Conservation (phyloP, 192 early-diverging fungal genomes). For the Lobosporangium transversale region DNA sequence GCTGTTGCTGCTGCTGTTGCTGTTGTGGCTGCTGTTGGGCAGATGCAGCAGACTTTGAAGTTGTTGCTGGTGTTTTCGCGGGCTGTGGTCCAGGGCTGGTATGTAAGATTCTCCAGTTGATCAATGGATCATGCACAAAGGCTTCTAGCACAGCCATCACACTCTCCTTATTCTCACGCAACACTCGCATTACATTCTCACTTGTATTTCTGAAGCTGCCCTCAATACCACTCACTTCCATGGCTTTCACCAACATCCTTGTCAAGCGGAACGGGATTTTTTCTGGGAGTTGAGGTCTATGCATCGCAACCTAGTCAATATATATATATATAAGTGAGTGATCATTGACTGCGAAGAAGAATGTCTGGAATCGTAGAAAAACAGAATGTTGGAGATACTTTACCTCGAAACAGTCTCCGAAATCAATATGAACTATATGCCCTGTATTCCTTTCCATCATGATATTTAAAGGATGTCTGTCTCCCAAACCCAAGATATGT, state of each 20-base stretch:
- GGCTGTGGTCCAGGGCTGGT: slow-evolving; percentile 57
- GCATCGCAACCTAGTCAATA: slow-evolving; percentile 88
- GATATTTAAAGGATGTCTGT: slow-evolving; percentile 95
- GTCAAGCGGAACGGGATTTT: slow-evolving; percentile 97
- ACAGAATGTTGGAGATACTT: not conserved
- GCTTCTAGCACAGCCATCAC: slow-evolving; percentile 98
- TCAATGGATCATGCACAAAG: slow-evolving; percentile 96
- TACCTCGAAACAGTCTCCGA: slow-evolving; percentile 95
- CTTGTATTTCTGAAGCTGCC: slow-evolving; percentile 97
- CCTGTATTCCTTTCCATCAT: slow-evolving; percentile 91
- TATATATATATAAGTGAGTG: too few species aligned
- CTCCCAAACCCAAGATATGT: slow-evolving; percentile 95
- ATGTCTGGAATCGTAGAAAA: not conserved
- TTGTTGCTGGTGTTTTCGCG: not conserved
- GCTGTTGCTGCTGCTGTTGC: slow-evolving; percentile 29
- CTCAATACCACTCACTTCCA: slow-evolving; percentile 97
- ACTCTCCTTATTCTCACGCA: slow-evolving; percentile 94
- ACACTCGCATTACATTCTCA: slow-evolving; percentile 94
- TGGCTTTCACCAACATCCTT: slow-evolving; percentile 97
- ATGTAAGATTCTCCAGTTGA: slow-evolving; percentile 87
- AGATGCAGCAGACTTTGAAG: not conserved
- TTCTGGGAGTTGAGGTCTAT: slow-evolving; percentile 96
- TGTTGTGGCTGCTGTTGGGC: not conserved
- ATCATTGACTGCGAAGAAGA: not conserved
- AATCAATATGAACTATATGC: slow-evolving; percentile 96